phyloP scores from a whole-genome alignment of 257 asterid species.

The Solanum rostratum region DNA sequence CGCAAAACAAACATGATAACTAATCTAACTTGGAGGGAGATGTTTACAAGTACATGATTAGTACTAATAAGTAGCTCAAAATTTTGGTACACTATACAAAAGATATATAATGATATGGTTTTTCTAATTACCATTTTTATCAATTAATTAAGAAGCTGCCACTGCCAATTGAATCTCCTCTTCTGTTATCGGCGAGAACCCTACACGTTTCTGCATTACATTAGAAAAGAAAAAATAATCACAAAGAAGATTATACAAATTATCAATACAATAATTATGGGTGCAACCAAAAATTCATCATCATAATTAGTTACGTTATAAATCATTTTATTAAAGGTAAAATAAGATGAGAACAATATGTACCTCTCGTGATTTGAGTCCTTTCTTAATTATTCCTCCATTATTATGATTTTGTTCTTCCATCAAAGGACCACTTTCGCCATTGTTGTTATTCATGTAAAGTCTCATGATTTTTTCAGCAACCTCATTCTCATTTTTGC shows the following conservation, averaged over 20 bases:
- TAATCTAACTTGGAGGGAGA: no score
- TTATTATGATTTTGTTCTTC: not conserved
- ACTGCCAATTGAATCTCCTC: slow-evolving; percentile 63
- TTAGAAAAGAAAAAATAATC: not conserved
- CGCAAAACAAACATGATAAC: no score
- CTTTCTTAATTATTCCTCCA: slow-evolving; percentile 10
- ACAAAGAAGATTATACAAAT: not conserved
- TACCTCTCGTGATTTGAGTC: slow-evolving; percentile 52
- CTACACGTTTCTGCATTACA: slow-evolving; percentile 71
- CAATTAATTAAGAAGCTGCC: slow-evolving; percentile 11
- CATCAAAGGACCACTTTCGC: not conserved
- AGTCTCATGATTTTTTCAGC: slow-evolving; percentile 50
- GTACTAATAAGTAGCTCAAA: not conserved
- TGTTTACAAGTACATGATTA: not conserved
- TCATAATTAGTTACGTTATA: not conserved
- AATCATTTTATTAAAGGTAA: no score
- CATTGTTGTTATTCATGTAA: slow-evolving; percentile 17
- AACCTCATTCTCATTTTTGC: slow-evolving; percentile 48
- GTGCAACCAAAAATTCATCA: no score
- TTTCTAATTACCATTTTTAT: not conserved
- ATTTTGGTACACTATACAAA: not conserved
- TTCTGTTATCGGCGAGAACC: slow-evolving; percentile 58
- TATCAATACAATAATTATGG: no score
- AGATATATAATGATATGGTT: not conserved
- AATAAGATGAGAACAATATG: slow-evolving; percentile 9